Base-by-base conservation (phyloP, 306 rosid species). In the Potentilla sterilis region DNA sequence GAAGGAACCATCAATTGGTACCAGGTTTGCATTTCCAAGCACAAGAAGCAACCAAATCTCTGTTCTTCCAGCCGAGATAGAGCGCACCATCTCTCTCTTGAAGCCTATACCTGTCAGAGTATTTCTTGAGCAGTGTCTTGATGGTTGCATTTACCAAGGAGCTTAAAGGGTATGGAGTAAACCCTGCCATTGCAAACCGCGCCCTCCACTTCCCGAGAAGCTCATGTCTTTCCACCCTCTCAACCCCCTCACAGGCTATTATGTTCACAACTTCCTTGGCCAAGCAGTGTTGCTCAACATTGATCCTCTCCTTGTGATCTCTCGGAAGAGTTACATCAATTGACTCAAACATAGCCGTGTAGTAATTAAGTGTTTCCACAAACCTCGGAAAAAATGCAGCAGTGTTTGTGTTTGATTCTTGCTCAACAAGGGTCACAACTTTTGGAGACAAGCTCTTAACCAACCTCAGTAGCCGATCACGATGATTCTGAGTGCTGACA, bases 361-460 rank as follows among this genome's bases (percentile, higher is more conserved):
- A 96, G 77, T 92, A 92, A 69, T 88, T 80, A 63, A 96, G 78
- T 9, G 98, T 82, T 78, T 92, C 99, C 5, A 80, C 79, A 80
- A 92, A 92, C 67, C 99, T 96, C 0, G 97, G 88, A 73, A 79
- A 83, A 81, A 96, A 96, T 7, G 97, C 87, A 0, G 96, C 96
- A 0, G 97, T 92, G 72, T 92, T 92, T 15, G 98, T 92, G 86
- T 92, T 92, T 3, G 92, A 90, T 77, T 96, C 99, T 85, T 92
- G 97, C 85, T 96, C 99, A n/a, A 96, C 98, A 32, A 96, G 93
- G 35, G 99, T 96, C 81, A 96, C 97, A 64, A 92, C 98, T 80
- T 87, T 92, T 14, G 99, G 99, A 57, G 91, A 86, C 79, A 96
- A 82, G 84, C 98, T 87, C 83, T 88, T 90, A 71, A 91, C 97